Base-by-base conservation (phyloP, 116 monocot genomes). In the Papilionanthe hybrid region DNA sequence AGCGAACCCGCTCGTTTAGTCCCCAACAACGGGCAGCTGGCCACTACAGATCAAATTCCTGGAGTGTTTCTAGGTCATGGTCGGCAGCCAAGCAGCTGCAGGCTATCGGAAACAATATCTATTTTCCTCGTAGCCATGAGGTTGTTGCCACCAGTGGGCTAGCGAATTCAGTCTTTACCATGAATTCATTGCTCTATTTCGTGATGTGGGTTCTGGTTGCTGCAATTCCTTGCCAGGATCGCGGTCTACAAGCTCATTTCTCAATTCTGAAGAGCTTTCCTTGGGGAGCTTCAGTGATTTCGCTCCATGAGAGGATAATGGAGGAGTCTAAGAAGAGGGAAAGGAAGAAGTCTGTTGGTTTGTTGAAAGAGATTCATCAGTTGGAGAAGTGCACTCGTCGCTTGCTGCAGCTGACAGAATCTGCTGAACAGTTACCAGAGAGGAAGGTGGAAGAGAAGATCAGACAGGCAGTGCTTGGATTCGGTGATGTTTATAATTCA, bases 221-320 rank as follows among this genome's bases (percentile, higher is more conserved):
- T 1, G 90, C 94, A 2, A 86, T 94, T 77, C 94, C 94, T 0
- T 94, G 94, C 84, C 94, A 92, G 77, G 94, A 94, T 56, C 81
- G 90, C 4, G 90, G 89, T n/a, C 80, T 90, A 5, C 88, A 88
- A 58, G 43, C 77, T 7, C 88, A 94, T 71, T 88, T 88, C 82
- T 85, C 86, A 8, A 25, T 89, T 23, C 86, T 89, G 1, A 78
- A 85, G 20, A 77, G 66, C 75, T 91, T 83, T 79, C 30, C 75
- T 8, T 93, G 91, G 91, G 91, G 84, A 11, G 65, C 74, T 3
- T 80, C 91, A 0, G 4, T 93, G 0, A 28, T 84, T 42, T 76
- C 86, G 1, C 50, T 93, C 30, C 86, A 91, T 37, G 89, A 91
- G 50, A 78, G 84, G 81, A 86, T 93, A 25, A 5, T 84, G 75